Evolutionary conservation across 1,139 yeast species (phyloP).

Genomic region (Saccharomyces hybrid): DNA sequence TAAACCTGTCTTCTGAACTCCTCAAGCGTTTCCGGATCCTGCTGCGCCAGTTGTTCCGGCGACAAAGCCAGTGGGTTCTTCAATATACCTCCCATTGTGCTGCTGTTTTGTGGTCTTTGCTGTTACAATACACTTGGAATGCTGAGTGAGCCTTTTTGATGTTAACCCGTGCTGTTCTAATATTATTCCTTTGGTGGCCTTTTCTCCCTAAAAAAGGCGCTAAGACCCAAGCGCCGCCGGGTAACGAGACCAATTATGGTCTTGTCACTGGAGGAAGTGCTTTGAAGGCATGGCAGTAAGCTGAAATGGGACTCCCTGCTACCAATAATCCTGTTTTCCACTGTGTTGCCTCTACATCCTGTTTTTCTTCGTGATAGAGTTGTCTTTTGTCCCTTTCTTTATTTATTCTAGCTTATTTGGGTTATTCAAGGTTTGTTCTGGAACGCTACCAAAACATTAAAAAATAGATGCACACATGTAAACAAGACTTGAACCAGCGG

Average conservation of each 20-base stretch:
- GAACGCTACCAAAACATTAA: too few relatives aligned
- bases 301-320: neutral
- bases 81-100: constrained; percentile 35
- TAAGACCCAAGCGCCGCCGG: neutral
- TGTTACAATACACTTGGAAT: neutral
- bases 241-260: neutral
- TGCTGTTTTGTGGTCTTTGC: neutral
- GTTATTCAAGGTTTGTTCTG: too few relatives aligned
- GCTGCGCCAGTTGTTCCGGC: constrained; percentile 17
- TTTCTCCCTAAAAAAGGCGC: neutral
- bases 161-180: neutral
- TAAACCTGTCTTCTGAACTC: constrained; percentile 41
- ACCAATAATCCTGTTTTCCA: too few relatives aligned
- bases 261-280: neutral
- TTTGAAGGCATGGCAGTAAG: neutral
- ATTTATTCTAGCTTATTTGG: too few relatives aligned
- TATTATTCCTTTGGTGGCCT: neutral
- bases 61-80: constrained; percentile 31
- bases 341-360: too few relatives aligned
- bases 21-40: constrained; percentile 36
- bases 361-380: too few relatives aligned
- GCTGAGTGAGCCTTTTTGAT: neutral
- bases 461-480: too few relatives aligned
- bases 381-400: too few relatives aligned
- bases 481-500: too few relatives aligned